phyloP scores from a whole-genome alignment of 345 rosid species.

The Gossypium bickii region DNA sequence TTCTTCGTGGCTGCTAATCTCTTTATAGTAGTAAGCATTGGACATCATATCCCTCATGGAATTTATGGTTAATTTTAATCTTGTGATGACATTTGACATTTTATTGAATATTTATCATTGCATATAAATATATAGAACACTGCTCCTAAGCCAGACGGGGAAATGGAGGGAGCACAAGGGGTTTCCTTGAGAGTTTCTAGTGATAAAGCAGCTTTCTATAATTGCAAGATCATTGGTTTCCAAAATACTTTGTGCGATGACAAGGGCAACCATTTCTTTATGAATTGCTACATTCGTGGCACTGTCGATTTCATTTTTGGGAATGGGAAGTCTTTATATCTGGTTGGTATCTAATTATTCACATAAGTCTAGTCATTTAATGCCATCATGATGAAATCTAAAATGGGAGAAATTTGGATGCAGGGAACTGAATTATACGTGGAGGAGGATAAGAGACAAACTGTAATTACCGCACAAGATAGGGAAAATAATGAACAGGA shows the following conservation, averaged over 20 bases:
- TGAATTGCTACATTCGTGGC: too few relatives aligned
- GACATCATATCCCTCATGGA: too few relatives aligned
- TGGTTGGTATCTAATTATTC: conserved; percentile 8
- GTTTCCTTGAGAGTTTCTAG: conserved; percentile 40
- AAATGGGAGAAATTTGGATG: not conserved
- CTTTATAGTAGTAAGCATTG: conserved; percentile 33
- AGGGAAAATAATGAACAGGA: conserved; percentile 31
- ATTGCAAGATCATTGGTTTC: conserved; percentile 13
- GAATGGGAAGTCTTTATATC: too few relatives aligned
- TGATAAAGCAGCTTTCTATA: conserved; percentile 31
- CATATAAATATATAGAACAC: conserved; percentile 29
- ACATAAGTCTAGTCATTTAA: not conserved
- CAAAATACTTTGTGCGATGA: too few relatives aligned
- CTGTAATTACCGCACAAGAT: conserved; percentile 64
- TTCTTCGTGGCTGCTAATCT: conserved; percentile 59
- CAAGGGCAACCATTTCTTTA: too few relatives aligned
- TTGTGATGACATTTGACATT: too few relatives aligned
- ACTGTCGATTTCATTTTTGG: too few relatives aligned
- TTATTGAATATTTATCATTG: not conserved
- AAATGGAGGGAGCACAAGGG: conserved; percentile 34
- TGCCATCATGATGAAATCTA: too few relatives aligned
- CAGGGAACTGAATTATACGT: not conserved
- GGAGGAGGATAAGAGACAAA: conserved; percentile 25
- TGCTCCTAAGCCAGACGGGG: conserved; percentile 42
- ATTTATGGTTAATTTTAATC: too few relatives aligned